A percentile compares a stretch with the other conserved stretches of the same genome.
Conservation (phyloP, 352 stramenopile genomes). For the Phytopythium chamaehyphon region DNA sequence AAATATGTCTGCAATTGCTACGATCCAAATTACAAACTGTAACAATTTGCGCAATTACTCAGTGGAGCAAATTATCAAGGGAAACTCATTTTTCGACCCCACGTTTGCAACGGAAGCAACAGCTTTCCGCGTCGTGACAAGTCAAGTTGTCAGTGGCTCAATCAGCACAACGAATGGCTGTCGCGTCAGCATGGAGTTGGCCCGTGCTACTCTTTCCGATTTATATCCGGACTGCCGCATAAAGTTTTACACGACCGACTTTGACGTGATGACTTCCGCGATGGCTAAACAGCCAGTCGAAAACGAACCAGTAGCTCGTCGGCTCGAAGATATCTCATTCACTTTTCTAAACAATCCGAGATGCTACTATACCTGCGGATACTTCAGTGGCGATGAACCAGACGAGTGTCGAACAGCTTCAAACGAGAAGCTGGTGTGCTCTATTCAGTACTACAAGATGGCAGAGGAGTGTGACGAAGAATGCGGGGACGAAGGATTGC, state of each 20-base stretch:
- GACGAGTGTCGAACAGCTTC: background rate
- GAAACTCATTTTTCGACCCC: background rate
- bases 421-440: background rate
- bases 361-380: background rate
- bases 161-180: background rate
- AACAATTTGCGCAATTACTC: slow-evolving; percentile 2
- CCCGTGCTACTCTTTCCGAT: background rate
- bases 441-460: background rate
- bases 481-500: background rate
- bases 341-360: background rate
- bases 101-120: background rate
- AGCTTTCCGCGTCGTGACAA: background rate
- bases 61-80: background rate
- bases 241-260: slow-evolving; percentile 3
- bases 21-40: background rate
- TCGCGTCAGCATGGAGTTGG: background rate
- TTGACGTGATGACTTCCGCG: background rate
- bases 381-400: background rate
- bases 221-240: slow-evolving; percentile 1
- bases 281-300: background rate
- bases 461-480: background rate
- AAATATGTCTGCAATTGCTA: background rate
- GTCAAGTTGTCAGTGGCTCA: background rate
- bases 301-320: background rate
- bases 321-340: slow-evolving; percentile 1